Percentiles rank a stretch among this genome's conserved stretches.
These are phyloP conservation scores for Tubosaeta brunneosetosa DNA, from an alignment of 768 basidiomycete genomes.

Conservation along the genomic window DNA sequence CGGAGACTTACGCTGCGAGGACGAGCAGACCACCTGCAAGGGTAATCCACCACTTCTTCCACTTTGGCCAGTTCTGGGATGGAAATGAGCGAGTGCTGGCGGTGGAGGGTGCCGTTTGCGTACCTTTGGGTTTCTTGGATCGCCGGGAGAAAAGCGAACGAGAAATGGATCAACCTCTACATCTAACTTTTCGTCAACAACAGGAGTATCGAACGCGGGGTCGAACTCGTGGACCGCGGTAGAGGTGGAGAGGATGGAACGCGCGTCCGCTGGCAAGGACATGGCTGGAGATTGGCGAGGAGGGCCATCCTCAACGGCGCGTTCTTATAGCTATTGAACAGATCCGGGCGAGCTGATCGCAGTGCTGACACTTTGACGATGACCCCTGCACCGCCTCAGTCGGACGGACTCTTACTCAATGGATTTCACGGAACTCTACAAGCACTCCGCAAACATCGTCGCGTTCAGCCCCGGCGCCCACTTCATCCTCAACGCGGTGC, in stretches of 20 bases:
- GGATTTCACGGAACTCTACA: conserved; percentile 88
- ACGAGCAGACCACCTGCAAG: conserved; percentile 46
- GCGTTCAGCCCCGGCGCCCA: conserved; percentile 83
- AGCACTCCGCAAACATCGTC: conserved; percentile 65
- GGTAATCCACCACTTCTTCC: conserved; percentile 49
- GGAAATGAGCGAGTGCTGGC: not conserved
- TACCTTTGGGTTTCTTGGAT: conserved; percentile 47
- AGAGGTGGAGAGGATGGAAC: conserved; percentile 8
- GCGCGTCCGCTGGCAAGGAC: conserved; percentile 12
- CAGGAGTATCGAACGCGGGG: conserved; percentile 8
- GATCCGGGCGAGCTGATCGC: conserved; percentile 4
- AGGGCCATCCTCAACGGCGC: not conserved
- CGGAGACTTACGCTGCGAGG: conserved; percentile 45
- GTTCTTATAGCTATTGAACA: conserved; percentile 9
- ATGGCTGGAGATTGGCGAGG: not conserved
- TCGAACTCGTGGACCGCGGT: conserved; percentile 15
- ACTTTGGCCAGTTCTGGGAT: conserved; percentile 45
- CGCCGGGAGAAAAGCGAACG: conserved; percentile 32
- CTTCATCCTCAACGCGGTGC: conserved; percentile 76
- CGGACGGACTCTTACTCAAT: conserved; percentile 32
- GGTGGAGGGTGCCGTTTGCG: not conserved
- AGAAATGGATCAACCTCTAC: conserved; percentile 24
- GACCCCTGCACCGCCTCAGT: conserved; percentile 1
- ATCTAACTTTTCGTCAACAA: conserved; percentile 10
- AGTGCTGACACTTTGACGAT: conserved; percentile 13